Percentiles rank a stretch among this genome's conserved stretches.
phyloP scores from a whole-genome alignment of 768 basidiomycete genomes.

The Clathrus columnatus region DNA sequence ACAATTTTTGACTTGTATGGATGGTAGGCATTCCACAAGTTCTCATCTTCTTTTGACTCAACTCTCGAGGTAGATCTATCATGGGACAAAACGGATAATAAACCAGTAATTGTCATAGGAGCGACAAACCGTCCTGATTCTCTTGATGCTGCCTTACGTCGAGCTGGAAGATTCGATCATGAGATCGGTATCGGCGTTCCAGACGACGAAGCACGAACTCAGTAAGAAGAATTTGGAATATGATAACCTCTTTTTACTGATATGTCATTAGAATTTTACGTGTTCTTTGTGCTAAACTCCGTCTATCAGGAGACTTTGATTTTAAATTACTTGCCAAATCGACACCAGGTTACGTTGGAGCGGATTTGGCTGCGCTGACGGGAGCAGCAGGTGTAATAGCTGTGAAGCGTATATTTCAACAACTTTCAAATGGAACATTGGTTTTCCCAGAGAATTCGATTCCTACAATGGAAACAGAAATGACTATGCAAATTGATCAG shows the following conservation, averaged over 20 bases:
- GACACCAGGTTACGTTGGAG: conserved; percentile 96
- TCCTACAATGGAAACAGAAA: conserved; percentile 25
- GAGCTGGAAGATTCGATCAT: conserved; percentile 93
- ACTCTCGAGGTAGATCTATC: conserved; percentile 61
- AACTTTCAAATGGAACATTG: conserved; percentile 56
- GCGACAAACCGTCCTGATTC: conserved; percentile 96
- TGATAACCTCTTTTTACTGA: background rate
- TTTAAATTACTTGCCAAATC: conserved; percentile 79
- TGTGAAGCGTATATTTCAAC: conserved; percentile 89
- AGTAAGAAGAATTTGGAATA: conserved; percentile 42
- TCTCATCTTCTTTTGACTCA: background rate
- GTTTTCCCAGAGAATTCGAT: conserved; percentile 37
- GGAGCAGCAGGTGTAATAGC: conserved; percentile 94
- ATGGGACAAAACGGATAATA: conserved; percentile 90
- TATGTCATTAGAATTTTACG: conserved; percentile 60
- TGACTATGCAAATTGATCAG: conserved; percentile 36
- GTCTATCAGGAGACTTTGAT: conserved; percentile 82
- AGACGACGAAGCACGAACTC: conserved; percentile 79
- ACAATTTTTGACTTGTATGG: conserved; percentile 97
- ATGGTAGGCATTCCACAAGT: conserved; percentile 62
- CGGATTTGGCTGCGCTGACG: conserved; percentile 83
- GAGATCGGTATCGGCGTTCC: conserved; percentile 98
- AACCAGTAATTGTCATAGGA: conserved; percentile 88
- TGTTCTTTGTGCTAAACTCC: conserved; percentile 76
- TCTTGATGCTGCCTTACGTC: conserved; percentile 83